These are phyloP conservation scores for Pyricularia sp. DNA, from an alignment of 2,329 filamentous ascomycete genomes.

Conservation along the genomic window DNA sequence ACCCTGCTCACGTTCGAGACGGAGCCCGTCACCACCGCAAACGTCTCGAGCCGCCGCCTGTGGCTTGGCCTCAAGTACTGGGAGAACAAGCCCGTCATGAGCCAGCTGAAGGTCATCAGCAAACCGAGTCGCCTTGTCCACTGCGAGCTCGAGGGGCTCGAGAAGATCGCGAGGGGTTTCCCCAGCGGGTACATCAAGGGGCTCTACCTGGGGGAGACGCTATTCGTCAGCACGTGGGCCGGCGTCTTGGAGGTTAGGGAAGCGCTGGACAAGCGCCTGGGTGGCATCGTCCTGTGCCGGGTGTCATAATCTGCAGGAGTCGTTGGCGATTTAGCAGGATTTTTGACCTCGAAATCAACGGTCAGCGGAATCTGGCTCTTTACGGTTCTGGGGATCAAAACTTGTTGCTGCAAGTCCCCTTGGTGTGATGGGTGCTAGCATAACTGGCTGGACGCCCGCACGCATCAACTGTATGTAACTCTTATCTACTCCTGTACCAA, in stretches of 20 bases:
- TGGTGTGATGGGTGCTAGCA: neutral
- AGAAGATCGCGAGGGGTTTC: constrained; percentile 58
- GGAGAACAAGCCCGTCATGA: constrained; percentile 71
- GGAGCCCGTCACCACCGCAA: constrained; percentile 54
- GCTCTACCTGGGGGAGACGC: constrained; percentile 68
- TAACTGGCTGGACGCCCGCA: neutral
- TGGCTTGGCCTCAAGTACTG: constrained; percentile 91
- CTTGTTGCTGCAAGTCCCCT: neutral
- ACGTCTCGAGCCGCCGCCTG: constrained; percentile 64
- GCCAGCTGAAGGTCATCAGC: constrained; percentile 55
- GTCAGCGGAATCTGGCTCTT: neutral
- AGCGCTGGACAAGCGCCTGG: constrained; percentile 69
- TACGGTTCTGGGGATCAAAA: neutral
- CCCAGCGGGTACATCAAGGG: constrained; percentile 63
- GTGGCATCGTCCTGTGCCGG: constrained; percentile 71
- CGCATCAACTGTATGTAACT: neutral
- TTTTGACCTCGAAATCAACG: neutral
- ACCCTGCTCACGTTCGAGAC: constrained; percentile 35
- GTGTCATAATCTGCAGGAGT: constrained; percentile 32
- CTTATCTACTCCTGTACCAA: neutral
- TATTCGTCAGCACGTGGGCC: constrained; percentile 69
- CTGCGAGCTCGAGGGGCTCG: constrained; percentile 52
- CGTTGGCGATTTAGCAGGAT: neutral
- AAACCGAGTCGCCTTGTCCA: constrained; percentile 68
- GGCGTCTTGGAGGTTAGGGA: constrained; percentile 77